phyloP scores from a whole-genome alignment of 1,284 basidiomycete species.

The Apiotrichum domesticum region DNA sequence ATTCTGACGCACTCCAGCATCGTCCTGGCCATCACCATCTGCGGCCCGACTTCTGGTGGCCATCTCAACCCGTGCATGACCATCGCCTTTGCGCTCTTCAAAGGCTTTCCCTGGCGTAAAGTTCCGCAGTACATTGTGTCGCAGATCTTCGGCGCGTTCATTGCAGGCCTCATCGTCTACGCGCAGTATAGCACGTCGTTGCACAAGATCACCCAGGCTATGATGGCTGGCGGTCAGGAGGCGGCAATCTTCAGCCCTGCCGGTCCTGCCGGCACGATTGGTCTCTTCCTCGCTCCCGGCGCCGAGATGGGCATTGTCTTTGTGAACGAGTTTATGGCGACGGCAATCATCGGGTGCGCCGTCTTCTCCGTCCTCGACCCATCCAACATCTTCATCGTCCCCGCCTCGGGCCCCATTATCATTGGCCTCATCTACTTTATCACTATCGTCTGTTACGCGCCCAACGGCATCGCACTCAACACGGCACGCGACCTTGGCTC shows the following conservation, averaged over 20 bases:
- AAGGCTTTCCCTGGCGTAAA: constrained; percentile 37
- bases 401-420: constrained; percentile 1
- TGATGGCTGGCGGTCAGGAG: constrained; percentile 3
- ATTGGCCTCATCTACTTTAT: constrained; percentile 11
- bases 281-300: not conserved
- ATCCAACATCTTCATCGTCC: constrained; percentile 13
- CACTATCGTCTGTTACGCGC: constrained; percentile 1
- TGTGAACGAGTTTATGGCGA: constrained; percentile 11
- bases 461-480: constrained; percentile 14
- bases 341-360: not conserved
- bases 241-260: constrained; percentile 1
- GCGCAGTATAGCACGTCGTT: constrained; percentile 2
- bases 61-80: constrained; percentile 28
- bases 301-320: constrained; percentile 7
- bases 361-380: constrained; percentile 17
- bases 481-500: constrained; percentile 16
- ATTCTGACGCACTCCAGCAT: not conserved
- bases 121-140: constrained; percentile 31
- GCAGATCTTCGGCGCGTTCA: constrained; percentile 29
- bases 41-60: constrained; percentile 19
- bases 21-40: constrained; percentile 9
- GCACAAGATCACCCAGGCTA: not conserved
- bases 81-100: constrained; percentile 21
- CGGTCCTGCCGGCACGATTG: constrained; percentile 6
- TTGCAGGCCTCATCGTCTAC: constrained; percentile 4